phyloP scores from a whole-genome alignment of 495 filamentous ascomycete genomes.

The Aspergillus nidulans region DNA sequence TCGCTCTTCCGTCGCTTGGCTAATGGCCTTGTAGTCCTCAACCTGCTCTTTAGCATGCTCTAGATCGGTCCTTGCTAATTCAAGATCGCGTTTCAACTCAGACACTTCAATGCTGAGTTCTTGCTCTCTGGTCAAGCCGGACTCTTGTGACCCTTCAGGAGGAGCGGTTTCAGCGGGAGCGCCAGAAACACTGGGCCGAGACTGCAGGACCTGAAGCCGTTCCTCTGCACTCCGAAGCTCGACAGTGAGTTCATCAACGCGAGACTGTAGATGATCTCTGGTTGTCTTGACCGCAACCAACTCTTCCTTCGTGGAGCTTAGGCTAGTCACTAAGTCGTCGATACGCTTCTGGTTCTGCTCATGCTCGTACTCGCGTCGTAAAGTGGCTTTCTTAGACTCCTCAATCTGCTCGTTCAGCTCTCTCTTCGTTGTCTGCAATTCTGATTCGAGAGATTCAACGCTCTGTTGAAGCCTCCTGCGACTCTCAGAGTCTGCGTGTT shows the following conservation, averaged over 20 bases:
- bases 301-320: slow-evolving; percentile 76
- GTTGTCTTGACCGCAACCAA: slow-evolving; percentile 76
- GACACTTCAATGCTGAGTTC: slow-evolving; percentile 77
- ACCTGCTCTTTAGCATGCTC: slow-evolving; percentile 72
- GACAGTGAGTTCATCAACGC: slow-evolving; percentile 82
- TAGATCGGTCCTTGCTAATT: slow-evolving; percentile 69
- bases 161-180: slow-evolving; percentile 30
- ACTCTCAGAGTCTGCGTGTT: slow-evolving; percentile 76
- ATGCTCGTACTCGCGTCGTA: slow-evolving; percentile 83
- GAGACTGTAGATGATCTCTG: slow-evolving; percentile 78
- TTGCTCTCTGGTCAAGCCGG: slow-evolving; percentile 67
- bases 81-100: slow-evolving; percentile 77
- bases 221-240: slow-evolving; percentile 87
- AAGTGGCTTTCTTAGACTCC: slow-evolving; percentile 68
- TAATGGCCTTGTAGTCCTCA: slow-evolving; percentile 86
- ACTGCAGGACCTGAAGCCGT: slow-evolving; percentile 70
- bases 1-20: slow-evolving; percentile 83
- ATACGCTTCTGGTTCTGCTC: slow-evolving; percentile 82
- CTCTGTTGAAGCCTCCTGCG: slow-evolving; percentile 71
- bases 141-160: slow-evolving; percentile 45
- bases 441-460: slow-evolving; percentile 70
- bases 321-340: slow-evolving; percentile 77
- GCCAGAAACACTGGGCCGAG: slow-evolving; percentile 56
- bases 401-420: slow-evolving; percentile 82
- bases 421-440: slow-evolving; percentile 71